Percentiles rank a stretch among this genome's conserved stretches.
Evolutionary conservation across 257 asterid species (phyloP).

Genomic region (Solanum ossicruentum): DNA sequence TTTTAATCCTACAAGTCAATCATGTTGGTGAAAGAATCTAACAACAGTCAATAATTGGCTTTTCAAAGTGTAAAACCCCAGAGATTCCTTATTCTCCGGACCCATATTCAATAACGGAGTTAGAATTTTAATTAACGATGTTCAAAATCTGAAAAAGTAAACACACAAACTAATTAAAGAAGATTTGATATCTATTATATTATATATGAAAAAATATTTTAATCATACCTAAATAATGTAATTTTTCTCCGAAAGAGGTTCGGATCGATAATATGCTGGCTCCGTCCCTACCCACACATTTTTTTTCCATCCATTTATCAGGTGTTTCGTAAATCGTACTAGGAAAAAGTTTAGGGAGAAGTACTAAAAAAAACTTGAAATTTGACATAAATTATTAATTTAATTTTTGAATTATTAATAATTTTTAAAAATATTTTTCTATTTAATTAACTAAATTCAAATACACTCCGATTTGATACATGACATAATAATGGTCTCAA

Average conservation of each 20-base stretch:
- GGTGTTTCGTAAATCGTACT: background rate
- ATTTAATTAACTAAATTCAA: too few species aligned
- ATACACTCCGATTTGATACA: too few species aligned
- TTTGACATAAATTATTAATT: too few species aligned
- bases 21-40: background rate
- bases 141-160: background rate
- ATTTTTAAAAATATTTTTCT: too few species aligned
- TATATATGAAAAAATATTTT: background rate
- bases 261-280: background rate
- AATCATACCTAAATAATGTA: background rate
- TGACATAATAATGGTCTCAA: too few species aligned
- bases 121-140: accelerated
- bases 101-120: accelerated
- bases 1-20: background rate
- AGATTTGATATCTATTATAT: background rate
- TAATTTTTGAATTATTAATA: too few species aligned
- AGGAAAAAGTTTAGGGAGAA: too few species aligned
- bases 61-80: background rate
- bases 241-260: background rate
- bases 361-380: too few species aligned
- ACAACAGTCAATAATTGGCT: background rate
- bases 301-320: background rate
- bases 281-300: background rate
- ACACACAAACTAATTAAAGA: accelerated
- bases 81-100: background rate